A percentile compares a stretch with the other conserved stretches of the same genome.
These are phyloP conservation scores for Histomonas meleagridis DNA, from an alignment of 208 protist species.

Conservation along the genomic window DNA sequence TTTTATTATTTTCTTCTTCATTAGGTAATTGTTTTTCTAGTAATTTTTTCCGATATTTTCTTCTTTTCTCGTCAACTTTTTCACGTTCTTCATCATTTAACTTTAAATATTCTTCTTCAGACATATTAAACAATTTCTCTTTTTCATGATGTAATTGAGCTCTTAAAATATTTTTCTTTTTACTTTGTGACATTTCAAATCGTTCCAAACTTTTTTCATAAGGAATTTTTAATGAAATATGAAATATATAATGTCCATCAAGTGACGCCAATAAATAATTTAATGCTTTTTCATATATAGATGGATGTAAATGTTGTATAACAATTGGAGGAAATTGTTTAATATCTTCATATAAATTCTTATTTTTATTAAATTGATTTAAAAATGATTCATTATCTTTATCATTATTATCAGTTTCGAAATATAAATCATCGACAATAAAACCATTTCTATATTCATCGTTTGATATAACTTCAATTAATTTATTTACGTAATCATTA, in stretches of 20 bases:
- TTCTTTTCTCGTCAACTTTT: background rate
- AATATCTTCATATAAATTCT: background rate
- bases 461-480: background rate
- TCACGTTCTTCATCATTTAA: background rate
- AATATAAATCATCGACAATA: background rate
- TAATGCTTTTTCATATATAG: background rate
- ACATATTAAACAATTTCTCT: background rate
- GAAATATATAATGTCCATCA: conserved; percentile 16
- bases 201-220: background rate
- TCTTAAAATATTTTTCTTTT: background rate
- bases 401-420: background rate
- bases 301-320: background rate
- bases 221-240: background rate
- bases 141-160: background rate
- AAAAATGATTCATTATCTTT: background rate
- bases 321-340: background rate
- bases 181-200: background rate
- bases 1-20: background rate
- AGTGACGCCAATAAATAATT: background rate
- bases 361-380: background rate
- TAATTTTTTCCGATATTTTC: background rate
- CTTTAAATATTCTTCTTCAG: background rate
- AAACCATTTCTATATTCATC: background rate
- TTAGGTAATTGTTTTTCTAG: background rate
- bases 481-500: background rate